Evolutionary conservation across 495 filamentous ascomycete species (phyloP), one percentile per base, ranked within the genome.

Genomic region (Collariella sp.): DNA sequence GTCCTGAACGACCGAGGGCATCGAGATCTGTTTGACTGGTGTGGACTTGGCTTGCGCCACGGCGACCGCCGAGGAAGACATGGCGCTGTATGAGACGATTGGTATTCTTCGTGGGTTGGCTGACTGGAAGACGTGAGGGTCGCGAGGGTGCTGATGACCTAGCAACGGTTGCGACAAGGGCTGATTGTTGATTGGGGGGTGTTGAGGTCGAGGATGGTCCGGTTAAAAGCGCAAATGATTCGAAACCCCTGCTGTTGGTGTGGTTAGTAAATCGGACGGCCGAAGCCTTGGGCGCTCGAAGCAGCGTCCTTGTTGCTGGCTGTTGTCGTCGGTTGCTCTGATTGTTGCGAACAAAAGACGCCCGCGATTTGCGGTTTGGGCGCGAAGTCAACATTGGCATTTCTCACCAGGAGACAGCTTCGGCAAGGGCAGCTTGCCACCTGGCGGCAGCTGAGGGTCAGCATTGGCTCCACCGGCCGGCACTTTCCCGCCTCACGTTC

Each of bases 21-120:
- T 41, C 12, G 70, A 34, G 45, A 57, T 62, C 50, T 70, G 66
- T 26, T 72, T 76, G 51, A 64, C 62, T 5, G 74, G 78, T 2
- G 78, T 82, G 29, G 73, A 66, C 10, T 44, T 46, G 42, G 23
- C 54, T 42, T 23, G 56, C 44, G 65, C 58, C 47, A 51, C 19
- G 20, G 62, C 26, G 15, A 58, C n/a, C 15, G 50, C 20, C n/a
- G 47, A 39, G 16, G 58, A 60, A 5, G 60, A 43, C 58, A 63
- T 64, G 38, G 54, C 33, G 50, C 29, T 26, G 5, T 24, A 6
- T 50, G n/a, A 9, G 12, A 19, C 2, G 43, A 58, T 33, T 10
- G 44, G 22, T 57, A 38, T 31, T 5, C 64, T 47, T 2, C 42
- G 43, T 2, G 55, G 3, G 31, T 33, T 26, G 36, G 20, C 50